A percentile compares a stretch with the other conserved stretches of the same genome.
Conservation (phyloP, 2,329 filamentous ascomycete species). For the Beauveria caledonica region DNA sequence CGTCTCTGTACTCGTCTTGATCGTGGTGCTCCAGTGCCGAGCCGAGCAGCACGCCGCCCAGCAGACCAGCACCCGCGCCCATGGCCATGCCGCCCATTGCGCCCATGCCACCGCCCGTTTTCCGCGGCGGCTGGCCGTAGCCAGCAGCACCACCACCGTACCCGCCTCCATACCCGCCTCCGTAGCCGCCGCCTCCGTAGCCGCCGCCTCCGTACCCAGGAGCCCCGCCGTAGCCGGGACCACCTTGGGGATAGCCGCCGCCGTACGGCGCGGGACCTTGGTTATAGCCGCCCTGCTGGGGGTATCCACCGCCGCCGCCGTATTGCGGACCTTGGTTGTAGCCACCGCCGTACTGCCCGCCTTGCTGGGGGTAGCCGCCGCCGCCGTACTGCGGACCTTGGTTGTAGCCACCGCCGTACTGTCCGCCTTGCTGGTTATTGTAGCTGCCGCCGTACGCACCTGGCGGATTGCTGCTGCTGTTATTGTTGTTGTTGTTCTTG, state of each 20-base stretch:
- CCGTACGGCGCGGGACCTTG: conserved; percentile 20
- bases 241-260: conserved; percentile 15
- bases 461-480: conserved; percentile 13
- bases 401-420: conserved; percentile 13
- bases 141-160: conserved; percentile 21
- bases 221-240: conserved; percentile 23
- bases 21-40: conserved; percentile 57
- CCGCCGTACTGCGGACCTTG: conserved; percentile 12
- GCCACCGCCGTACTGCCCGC: conserved; percentile 18
- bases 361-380: conserved; percentile 19
- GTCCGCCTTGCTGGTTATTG: conserved; percentile 22
- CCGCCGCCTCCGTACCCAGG: conserved; percentile 27
- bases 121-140: conserved; percentile 30
- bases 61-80: conserved; percentile 68
- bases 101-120: conserved; percentile 30
- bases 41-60: conserved; percentile 68
- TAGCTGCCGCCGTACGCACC: conserved; percentile 15
- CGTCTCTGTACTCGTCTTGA: conserved; percentile 45
- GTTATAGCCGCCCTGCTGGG: conserved; percentile 22
- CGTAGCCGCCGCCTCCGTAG: conserved; percentile 21
- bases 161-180: conserved; percentile 27
- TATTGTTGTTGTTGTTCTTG: conserved; percentile 29
- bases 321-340: conserved; percentile 13
- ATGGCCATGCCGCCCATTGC: conserved; percentile 43
- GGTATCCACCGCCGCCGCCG: conserved; percentile 20